Conservation (phyloP, 306 rosid species). For the Medicago lupulina region DNA sequence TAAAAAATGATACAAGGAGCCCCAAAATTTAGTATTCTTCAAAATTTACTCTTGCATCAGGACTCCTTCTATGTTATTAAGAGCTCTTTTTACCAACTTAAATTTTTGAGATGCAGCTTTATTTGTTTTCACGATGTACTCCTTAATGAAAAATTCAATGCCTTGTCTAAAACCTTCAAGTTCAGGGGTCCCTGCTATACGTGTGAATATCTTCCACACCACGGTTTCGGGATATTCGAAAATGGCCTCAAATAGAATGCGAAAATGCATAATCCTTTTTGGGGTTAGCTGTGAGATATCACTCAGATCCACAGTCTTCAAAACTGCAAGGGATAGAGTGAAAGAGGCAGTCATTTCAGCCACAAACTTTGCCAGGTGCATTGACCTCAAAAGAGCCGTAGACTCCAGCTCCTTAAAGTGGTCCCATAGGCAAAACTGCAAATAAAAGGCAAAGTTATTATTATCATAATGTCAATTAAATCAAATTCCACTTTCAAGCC, state of each 20-base stretch:
- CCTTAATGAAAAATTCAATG: slow-evolving; percentile 68
- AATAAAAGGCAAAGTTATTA: slow-evolving; percentile 8
- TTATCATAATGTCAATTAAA: too few relatives aligned
- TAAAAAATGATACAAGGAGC: slow-evolving; percentile 20
- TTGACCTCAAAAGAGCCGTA: slow-evolving; percentile 72
- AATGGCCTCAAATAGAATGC: slow-evolving; percentile 81
- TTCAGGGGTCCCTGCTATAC: slow-evolving; percentile 73
- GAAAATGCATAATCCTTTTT: slow-evolving; percentile 81
- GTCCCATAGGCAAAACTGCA: slow-evolving; percentile 93
- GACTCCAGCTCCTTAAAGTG: slow-evolving; percentile 84
- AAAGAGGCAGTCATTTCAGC: slow-evolving; percentile 85
- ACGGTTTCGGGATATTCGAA: slow-evolving; percentile 64
- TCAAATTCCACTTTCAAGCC: too few relatives aligned
- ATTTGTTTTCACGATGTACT: slow-evolving; percentile 66
- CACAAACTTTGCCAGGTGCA: slow-evolving; percentile 82
- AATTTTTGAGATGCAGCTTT: slow-evolving; percentile 56
- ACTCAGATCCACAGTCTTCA: slow-evolving; percentile 72
- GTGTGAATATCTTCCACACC: slow-evolving; percentile 82
- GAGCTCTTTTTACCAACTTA: slow-evolving; percentile 76
- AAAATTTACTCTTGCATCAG: slow-evolving; percentile 57
- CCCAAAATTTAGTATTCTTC: slow-evolving; percentile 47
- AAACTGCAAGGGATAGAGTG: slow-evolving; percentile 75
- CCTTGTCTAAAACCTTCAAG: slow-evolving; percentile 78
- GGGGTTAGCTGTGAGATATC: slow-evolving; percentile 69
- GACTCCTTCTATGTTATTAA: slow-evolving; percentile 76